Evolutionary conservation across 768 basidiomycete species (phyloP).

Genomic region (Sarcodon aspratus): DNA sequence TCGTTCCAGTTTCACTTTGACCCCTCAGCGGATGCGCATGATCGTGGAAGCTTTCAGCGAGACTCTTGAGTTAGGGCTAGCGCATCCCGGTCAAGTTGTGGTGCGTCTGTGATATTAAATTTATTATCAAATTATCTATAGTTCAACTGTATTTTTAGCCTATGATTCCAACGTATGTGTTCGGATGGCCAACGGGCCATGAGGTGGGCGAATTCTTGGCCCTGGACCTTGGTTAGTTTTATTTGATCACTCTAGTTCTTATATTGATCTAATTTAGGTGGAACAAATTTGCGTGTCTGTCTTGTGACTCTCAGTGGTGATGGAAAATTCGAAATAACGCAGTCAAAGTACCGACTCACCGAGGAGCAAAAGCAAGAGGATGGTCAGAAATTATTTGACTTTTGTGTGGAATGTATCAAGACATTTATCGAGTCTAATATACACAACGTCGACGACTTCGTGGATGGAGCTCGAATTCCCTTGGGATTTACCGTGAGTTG

Average conservation of each 20-base stretch:
- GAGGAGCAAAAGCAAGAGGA: slow-evolving; percentile 98
- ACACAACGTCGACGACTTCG: slow-evolving; percentile 26
- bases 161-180: slow-evolving; percentile 96
- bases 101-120: slow-evolving; percentile 37
- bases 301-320: slow-evolving; percentile 85
- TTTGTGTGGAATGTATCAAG: slow-evolving; percentile 90
- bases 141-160: slow-evolving; percentile 34
- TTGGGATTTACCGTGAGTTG: slow-evolving; percentile 85
- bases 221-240: slow-evolving; percentile 65
- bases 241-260: not conserved
- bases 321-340: slow-evolving; percentile 96
- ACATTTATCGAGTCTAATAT: slow-evolving; percentile 76
- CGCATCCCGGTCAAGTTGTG: slow-evolving; percentile 76
- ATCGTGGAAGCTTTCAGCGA: slow-evolving; percentile 96
- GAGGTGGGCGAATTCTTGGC: slow-evolving; percentile 89
- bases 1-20: slow-evolving; percentile 60
- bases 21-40: slow-evolving; percentile 89
- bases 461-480: slow-evolving; percentile 51
- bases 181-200: slow-evolving; percentile 86
- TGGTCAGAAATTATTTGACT: slow-evolving; percentile 93
- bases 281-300: slow-evolving; percentile 97
- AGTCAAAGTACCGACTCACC: slow-evolving; percentile 92
- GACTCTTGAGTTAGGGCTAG: slow-evolving; percentile 75
- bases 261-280: slow-evolving; percentile 34
- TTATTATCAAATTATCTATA: not conserved